Conservation (phyloP, 805 yeast genomes). For the Hyphopichia homilentoma region DNA sequence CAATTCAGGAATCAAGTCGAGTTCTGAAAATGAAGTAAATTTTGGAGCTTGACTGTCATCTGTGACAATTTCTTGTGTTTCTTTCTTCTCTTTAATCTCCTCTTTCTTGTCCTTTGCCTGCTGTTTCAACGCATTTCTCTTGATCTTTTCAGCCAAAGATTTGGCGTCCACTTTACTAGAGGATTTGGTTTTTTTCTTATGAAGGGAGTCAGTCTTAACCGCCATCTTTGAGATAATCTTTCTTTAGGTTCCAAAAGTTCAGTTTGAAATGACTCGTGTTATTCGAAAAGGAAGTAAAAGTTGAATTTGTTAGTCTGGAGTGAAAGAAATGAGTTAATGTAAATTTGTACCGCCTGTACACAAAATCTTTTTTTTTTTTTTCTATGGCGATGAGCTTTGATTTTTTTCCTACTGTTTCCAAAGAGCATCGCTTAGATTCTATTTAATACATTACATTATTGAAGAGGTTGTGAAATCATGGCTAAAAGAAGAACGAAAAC, state of each 20-base stretch:
- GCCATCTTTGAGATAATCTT: slow-evolving; percentile 5
- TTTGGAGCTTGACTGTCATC: slow-evolving; percentile 18
- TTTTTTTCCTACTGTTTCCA: too few relatives aligned
- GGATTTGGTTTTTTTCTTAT: slow-evolving; percentile 12
- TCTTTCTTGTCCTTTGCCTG: slow-evolving; percentile 12
- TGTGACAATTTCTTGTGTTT: slow-evolving; percentile 8
- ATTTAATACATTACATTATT: too few relatives aligned
- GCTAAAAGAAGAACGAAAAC: slow-evolving; percentile 56
- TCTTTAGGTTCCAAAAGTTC: background rate
- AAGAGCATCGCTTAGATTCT: too few relatives aligned
- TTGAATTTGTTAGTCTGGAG: background rate
- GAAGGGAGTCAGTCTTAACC: slow-evolving; percentile 4
- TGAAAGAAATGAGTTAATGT: too few relatives aligned
- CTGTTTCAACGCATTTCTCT: slow-evolving; percentile 27
- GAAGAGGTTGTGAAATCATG: too few relatives aligned
- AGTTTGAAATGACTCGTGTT: slow-evolving; percentile 1
- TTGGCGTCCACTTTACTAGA: slow-evolving; percentile 32
- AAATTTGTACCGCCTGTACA: too few relatives aligned
- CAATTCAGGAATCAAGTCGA: slow-evolving; percentile 72
- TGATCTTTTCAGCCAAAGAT: slow-evolving; percentile 56
- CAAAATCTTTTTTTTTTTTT: too few relatives aligned
- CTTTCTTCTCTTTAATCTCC: slow-evolving; percentile 2
- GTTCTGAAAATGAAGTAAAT: slow-evolving; percentile 46
- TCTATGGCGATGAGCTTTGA: too few relatives aligned
- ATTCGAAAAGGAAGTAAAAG: background rate